Percentiles rank a stretch among this genome's conserved stretches.
These are phyloP conservation scores for Zygosaccharomyces pseudobailii DNA, from an alignment of 1,139 yeast species.

Conservation along the genomic window DNA sequence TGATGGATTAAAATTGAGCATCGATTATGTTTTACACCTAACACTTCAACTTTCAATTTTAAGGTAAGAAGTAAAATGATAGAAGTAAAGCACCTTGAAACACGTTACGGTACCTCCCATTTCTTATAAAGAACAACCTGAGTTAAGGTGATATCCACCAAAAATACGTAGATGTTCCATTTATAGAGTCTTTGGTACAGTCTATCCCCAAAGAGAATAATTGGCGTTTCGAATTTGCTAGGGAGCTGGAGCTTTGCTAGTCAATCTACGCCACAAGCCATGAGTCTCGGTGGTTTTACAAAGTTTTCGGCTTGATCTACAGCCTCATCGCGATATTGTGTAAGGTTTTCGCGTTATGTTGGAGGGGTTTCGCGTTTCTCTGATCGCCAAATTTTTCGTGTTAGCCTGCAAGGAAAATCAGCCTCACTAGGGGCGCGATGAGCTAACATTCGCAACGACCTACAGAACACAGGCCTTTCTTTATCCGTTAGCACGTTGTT, in stretches of 20 bases:
- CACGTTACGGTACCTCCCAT: neutral
- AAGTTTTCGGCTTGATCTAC: neutral
- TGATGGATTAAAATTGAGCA: neutral
- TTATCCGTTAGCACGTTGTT: neutral
- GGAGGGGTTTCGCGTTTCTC: slow-evolving; percentile 4
- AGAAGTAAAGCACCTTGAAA: neutral
- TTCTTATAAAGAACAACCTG: neutral
- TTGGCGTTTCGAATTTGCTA: slow-evolving; percentile 1
- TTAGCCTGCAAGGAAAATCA: neutral
- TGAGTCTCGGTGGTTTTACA: neutral
- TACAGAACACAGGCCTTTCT: neutral
- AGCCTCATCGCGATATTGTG: slow-evolving; percentile 1
- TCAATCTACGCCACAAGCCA: neutral
- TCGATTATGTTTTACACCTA: neutral
- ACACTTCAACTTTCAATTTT: neutral
- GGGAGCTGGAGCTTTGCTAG: neutral
- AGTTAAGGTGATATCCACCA: neutral
- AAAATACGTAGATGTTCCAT: neutral
- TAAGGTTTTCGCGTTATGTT: slow-evolving; percentile 7
- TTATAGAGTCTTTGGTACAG: neutral
- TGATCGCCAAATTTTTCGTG: slow-evolving; percentile 11
- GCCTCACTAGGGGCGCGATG: neutral
- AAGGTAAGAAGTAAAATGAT: neutral
- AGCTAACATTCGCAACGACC: neutral
- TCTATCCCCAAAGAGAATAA: neutral